Evolutionary conservation across 345 rosid genomes (phyloP), one percentile per base, ranked within the genome.

Genomic region (Camelina neglecta): DNA sequence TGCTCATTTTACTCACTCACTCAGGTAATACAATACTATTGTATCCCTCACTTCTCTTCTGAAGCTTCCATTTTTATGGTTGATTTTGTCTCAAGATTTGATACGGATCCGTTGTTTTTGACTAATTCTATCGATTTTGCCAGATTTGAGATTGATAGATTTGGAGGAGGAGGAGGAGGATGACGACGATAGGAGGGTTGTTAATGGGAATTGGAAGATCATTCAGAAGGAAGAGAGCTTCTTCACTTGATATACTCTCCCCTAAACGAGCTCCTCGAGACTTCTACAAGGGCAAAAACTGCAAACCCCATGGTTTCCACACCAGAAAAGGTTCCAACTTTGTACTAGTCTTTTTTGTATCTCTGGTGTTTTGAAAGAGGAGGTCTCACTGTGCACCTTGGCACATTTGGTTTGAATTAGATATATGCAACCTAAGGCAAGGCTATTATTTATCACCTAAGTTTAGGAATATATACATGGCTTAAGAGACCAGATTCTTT

Each of bases 281-380:
- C 80, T 88, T 86, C 76, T 93, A 93, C 80, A 88, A 90, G 85
- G 90, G 95, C 11, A 93, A 90, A 75, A 91, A 88, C 79, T 91
- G 96, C 82, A 91, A 79, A 67, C 76, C 97, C 13, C 77, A 92
- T 20, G 96, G 97, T 58, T 94, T 92, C 83, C 93, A 87, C 70
- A 91, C 98, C 29, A 83, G 87, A 72, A 57, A 57, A 47, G 51
- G 51, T 47, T 47, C 18, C 50, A n/a, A 44, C 13, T 44, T 44
- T 44, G 47, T 44, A 0, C n/a, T 44, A 1, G 1, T 39, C 1
- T 39, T 6, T 36, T 38, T 41, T 41, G 45, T n/a, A 13, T 44
- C 48, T 44, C 51, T 47, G 10, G 5, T 29, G 29, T 2, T 44
- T 47, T 47, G 6, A 18, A 15, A n/a, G 1, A n/a, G 1, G 3